Conservation (phyloP, 371 early-diverging fungal species). For the Apophysomyces sp. region DNA sequence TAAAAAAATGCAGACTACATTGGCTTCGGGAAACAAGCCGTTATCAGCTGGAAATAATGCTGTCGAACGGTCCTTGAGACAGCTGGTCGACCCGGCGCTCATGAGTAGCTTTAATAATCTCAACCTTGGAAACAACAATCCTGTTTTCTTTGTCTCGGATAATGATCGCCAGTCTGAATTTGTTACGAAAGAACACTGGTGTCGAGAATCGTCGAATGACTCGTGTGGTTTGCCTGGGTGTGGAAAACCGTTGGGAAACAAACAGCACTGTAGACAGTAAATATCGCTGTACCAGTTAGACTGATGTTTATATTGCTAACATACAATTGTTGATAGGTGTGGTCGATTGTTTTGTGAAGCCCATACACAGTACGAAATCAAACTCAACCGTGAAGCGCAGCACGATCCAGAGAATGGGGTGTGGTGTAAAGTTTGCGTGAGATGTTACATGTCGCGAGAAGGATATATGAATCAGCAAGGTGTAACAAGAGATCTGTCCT, state of each 20-base stretch:
- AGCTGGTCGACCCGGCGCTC: conserved; percentile 31
- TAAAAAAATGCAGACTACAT: conserved; percentile 39
- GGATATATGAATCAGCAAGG: conserved; percentile 57
- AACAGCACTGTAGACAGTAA: conserved; percentile 50
- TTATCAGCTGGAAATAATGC: conserved; percentile 3
- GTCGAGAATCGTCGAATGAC: conserved; percentile 41
- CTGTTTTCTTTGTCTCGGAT: conserved; percentile 38
- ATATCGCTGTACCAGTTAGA: neutral
- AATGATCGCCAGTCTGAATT: conserved; percentile 25
- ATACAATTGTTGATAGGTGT: conserved; percentile 48
- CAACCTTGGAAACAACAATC: conserved; percentile 15
- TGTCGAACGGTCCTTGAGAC: conserved; percentile 21
- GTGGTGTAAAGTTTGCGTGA: conserved; percentile 77
- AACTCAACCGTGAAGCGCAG: conserved; percentile 61
- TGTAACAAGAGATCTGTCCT: conserved; percentile 50
- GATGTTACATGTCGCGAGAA: conserved; percentile 60
- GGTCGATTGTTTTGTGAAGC: conserved; percentile 71
- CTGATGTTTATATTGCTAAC: neutral
- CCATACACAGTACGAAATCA: conserved; percentile 71
- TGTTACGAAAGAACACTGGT: conserved; percentile 59
- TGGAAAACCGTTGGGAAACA: conserved; percentile 32
- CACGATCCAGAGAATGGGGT: conserved; percentile 74
- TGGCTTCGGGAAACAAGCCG: conserved; percentile 13
- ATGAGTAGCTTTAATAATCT: conserved; percentile 23
- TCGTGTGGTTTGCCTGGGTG: conserved; percentile 46